Evolutionary conservation across 2,329 filamentous ascomycete species (phyloP), one percentile per base, ranked within the genome.

Genomic region (Dendryphion nanum): DNA sequence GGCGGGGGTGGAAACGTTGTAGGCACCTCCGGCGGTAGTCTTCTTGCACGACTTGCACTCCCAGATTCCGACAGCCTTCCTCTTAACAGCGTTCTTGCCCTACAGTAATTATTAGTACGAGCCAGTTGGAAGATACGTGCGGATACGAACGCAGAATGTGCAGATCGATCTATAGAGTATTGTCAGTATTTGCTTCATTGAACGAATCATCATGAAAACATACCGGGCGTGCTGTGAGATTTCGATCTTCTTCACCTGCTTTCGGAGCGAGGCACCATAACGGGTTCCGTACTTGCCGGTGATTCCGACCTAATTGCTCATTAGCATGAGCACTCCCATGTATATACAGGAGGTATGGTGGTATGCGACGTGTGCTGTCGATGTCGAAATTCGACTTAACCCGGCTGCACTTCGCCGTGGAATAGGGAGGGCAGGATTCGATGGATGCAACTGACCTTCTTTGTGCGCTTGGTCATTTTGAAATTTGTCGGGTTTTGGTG

Each of bases 231-330:
- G 93, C 77, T 97, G 93, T 67, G 88, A 87, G 74, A 97, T 56
- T 49, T 97, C 93, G 86, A 96, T 95, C 87, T 96, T 96, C 89
- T 97, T 97, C 70, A 93, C 85, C 74, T 89, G 90, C 83, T 97
- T 97, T 78, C 90, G 89, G 76, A 97, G 89, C 68, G 93, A 97
- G 72, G 93, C 91, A 90, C 91, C 93, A 77, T 86, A 94, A 85
- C 89, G 88, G 71, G 86, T 90, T 82, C 90, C 90, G 78, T 95
- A 96, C 84, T 95, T 63, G 78, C 90, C 88, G 79, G 91, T 96
- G 74, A 96, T 90, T 74, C 89, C 89, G 83, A 95, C 89, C 86
- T 95, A n/a, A 10, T n/a, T 26, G 23, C 23, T 8, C 23, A 26
- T 26, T 26, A 10, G 23, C 23, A 26, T n/a, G 23, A 26, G 10